These are phyloP conservation scores for Ascomycota sp. DNA, from an alignment of 2,329 filamentous ascomycete species.

Conservation along the genomic window DNA sequence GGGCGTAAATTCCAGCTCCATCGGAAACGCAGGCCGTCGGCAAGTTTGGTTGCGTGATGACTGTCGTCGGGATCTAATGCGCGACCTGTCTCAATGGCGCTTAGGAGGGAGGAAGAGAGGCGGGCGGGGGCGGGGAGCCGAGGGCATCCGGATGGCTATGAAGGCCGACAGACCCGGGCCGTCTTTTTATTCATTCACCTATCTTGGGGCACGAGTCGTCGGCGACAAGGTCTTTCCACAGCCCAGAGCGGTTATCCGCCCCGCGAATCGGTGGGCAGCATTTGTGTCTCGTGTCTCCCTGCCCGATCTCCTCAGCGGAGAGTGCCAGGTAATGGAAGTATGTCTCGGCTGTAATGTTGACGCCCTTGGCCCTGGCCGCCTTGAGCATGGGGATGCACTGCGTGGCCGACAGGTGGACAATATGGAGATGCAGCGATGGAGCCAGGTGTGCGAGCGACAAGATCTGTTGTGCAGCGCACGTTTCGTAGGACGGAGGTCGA, in stretches of 20 bases:
- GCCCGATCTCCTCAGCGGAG: slow-evolving; percentile 58
- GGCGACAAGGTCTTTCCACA: slow-evolving; percentile 65
- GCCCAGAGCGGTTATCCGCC: slow-evolving; percentile 57
- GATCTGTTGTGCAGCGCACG: slow-evolving; percentile 74
- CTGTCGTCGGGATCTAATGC: no score
- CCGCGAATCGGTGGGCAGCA: slow-evolving; percentile 85
- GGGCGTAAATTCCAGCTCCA: not conserved
- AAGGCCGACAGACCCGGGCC: no score
- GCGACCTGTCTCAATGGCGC: no score
- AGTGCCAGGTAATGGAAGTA: slow-evolving; percentile 90
- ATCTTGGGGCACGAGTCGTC: slow-evolving; percentile 68
- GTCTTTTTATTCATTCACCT: slow-evolving; percentile 5
- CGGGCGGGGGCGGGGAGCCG: no score
- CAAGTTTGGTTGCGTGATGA: no score
- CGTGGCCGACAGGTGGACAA: slow-evolving; percentile 81
- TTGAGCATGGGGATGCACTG: slow-evolving; percentile 69
- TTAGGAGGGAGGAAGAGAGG: no score
- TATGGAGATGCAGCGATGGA: slow-evolving; percentile 69
- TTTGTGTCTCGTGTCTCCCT: slow-evolving; percentile 82
- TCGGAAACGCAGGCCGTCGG: not conserved
- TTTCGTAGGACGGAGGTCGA: slow-evolving; percentile 76
- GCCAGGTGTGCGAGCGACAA: slow-evolving; percentile 62
- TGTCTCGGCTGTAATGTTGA: slow-evolving; percentile 83
- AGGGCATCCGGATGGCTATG: no score
- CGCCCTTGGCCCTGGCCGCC: slow-evolving; percentile 47